Conservation (phyloP, 2,329 filamentous ascomycete genomes). For the Fusarium sp. region DNA sequence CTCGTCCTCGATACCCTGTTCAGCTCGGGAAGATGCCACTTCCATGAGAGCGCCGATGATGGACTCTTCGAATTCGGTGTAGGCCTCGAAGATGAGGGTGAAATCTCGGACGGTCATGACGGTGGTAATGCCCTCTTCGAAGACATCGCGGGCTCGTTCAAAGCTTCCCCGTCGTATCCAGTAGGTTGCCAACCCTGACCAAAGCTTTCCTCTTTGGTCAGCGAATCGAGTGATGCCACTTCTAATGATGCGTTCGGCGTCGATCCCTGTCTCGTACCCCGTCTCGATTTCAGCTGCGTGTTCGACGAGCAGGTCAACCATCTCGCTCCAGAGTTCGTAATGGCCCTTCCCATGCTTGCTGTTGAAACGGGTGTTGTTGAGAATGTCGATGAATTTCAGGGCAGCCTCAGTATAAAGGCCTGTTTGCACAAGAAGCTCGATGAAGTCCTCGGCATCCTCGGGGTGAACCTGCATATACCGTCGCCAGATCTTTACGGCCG, state of each 20-base stretch:
- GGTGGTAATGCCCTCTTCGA: slow-evolving; percentile 95
- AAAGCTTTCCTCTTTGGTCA: slow-evolving; percentile 93
- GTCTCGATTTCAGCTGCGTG: slow-evolving; percentile 89
- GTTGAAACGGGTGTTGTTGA: slow-evolving; percentile 90
- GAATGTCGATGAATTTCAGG: slow-evolving; percentile 88
- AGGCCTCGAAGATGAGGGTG: slow-evolving; percentile 94
- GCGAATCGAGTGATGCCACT: slow-evolving; percentile 92
- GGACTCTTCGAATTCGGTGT: slow-evolving; percentile 96
- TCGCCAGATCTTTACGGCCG: slow-evolving; percentile 92
- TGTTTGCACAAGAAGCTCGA: slow-evolving; percentile 85
- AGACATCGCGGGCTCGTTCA: slow-evolving; percentile 90
- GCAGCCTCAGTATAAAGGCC: slow-evolving; percentile 91
- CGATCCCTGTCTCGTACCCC: slow-evolving; percentile 82
- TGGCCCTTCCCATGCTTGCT: slow-evolving; percentile 95
- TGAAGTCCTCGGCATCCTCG: slow-evolving; percentile 94
- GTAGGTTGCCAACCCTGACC: slow-evolving; percentile 94
- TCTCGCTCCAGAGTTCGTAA: slow-evolving; percentile 97
- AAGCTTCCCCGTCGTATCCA: slow-evolving; percentile 95
- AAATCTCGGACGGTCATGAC: slow-evolving; percentile 99
- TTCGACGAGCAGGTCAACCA: slow-evolving; percentile 93
- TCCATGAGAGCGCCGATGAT: slow-evolving; percentile 94
- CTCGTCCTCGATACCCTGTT: slow-evolving; percentile 81
- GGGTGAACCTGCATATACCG: slow-evolving; percentile 98
- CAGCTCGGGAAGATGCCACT: slow-evolving; percentile 81
- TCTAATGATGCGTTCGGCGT: slow-evolving; percentile 91